Conservation (phyloP, 176 grass and related monocot species). For the Rhynchospora pubera region DNA sequence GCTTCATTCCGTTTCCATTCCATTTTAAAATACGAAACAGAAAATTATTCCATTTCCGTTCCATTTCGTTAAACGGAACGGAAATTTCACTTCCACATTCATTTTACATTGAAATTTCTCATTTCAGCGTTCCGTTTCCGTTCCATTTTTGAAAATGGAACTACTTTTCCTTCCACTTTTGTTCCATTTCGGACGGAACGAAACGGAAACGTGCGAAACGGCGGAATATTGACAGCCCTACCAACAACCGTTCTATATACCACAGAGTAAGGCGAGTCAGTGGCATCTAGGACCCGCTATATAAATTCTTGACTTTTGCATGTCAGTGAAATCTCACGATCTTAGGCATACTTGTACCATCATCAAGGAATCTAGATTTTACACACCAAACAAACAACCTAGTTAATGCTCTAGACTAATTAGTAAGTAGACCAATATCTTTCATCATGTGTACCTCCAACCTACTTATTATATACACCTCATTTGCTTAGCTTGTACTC, state of each 20-base stretch:
- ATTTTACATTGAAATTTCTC: too few relatives aligned
- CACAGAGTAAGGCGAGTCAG: neutral
- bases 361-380: neutral
- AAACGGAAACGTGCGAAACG: too few relatives aligned
- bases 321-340: neutral
- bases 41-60: too few relatives aligned
- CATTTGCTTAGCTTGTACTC: slow-evolving; percentile 29
- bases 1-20: too few relatives aligned
- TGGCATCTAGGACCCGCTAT: neutral
- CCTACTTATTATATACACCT: slow-evolving; percentile 25
- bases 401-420: slow-evolving; percentile 14
- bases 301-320: neutral
- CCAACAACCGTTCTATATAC: neutral
- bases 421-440: slow-evolving; percentile 8
- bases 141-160: too few relatives aligned
- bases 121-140: too few relatives aligned
- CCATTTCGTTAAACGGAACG: too few relatives aligned
- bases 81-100: too few relatives aligned
- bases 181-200: too few relatives aligned
- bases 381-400: slow-evolving; percentile 20
- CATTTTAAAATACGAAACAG: too few relatives aligned
- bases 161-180: too few relatives aligned
- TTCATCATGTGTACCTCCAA: slow-evolving; percentile 19
- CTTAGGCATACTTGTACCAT: neutral
- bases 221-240: too few relatives aligned